phyloP scores from a whole-genome alignment of 305 asterid genomes.

The Monarda citriodora region DNA sequence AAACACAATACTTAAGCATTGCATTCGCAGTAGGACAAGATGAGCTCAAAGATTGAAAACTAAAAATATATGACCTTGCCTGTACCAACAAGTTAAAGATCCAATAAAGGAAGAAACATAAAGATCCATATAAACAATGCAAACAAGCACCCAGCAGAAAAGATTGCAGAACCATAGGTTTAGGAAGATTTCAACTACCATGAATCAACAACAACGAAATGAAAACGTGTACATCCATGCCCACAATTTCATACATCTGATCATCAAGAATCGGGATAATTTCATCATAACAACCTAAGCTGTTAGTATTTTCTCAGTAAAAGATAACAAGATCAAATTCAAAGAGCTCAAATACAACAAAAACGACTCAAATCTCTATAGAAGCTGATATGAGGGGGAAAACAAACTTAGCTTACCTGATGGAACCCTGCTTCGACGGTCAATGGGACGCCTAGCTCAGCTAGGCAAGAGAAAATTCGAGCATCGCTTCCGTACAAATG shows the following conservation, averaged over 20 bases:
- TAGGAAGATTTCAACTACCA: background rate
- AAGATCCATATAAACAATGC: background rate
- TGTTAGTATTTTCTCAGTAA: background rate
- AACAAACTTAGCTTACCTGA: constrained; percentile 44
- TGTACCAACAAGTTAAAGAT: background rate
- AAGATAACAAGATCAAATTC: background rate
- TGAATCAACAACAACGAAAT: background rate
- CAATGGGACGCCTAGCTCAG: constrained; percentile 80
- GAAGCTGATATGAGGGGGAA: too few relatives aligned
- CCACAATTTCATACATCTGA: constrained; percentile 4
- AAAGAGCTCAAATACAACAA: constrained; percentile 6
- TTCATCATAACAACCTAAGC: constrained; percentile 1
- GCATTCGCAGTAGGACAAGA: background rate
- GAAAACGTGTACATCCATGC: background rate
- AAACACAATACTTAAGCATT: background rate
- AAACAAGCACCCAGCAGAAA: constrained; percentile 6
- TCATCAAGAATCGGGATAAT: constrained; percentile 1
- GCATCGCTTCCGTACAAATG: constrained; percentile 93
- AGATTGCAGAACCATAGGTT: background rate
- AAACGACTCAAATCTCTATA: background rate
- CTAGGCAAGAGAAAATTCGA: constrained; percentile 71
- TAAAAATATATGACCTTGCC: background rate
- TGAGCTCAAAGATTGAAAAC: background rate
- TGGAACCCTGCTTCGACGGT: constrained; percentile 82
- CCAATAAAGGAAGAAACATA: background rate